phyloP scores from a whole-genome alignment of 176 grass and related monocot species.

The Oropetium thomaeum region DNA sequence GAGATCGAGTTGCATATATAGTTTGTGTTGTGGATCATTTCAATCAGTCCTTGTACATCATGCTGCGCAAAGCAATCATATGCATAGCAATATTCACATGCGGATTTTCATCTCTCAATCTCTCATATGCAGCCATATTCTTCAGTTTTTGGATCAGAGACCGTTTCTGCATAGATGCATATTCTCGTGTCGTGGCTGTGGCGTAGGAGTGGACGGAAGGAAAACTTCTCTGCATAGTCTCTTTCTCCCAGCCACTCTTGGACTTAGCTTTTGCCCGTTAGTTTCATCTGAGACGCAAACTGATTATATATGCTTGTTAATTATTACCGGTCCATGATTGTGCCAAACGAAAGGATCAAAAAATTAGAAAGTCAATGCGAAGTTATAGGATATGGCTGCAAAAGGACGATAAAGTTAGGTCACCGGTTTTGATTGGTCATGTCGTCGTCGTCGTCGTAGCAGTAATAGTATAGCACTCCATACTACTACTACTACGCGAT shows the following conservation, averaged over 20 bases:
- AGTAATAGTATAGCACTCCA: no score
- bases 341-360: neutral
- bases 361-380: neutral
- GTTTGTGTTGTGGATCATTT: no score
- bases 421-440: neutral
- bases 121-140: no score
- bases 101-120: no score
- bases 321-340: no score
- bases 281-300: constrained; percentile 5
- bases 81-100: no score
- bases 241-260: constrained; percentile 25
- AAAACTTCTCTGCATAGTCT: constrained; percentile 29
- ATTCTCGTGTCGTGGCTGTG: neutral
- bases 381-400: neutral
- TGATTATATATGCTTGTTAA: neutral
- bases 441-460: neutral
- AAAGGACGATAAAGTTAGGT: neutral
- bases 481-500: neutral
- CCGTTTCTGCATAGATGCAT: no score
- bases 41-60: no score
- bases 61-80: no score
- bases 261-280: neutral
- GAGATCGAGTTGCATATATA: no score
- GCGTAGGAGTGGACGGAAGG: constrained; percentile 35
- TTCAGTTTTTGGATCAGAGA: no score